A percentile compares a stretch with the other conserved stretches of the same genome.
Evolutionary conservation across 164 flowering plant genomes (phyloP).

Genomic region (Sedum album): DNA sequence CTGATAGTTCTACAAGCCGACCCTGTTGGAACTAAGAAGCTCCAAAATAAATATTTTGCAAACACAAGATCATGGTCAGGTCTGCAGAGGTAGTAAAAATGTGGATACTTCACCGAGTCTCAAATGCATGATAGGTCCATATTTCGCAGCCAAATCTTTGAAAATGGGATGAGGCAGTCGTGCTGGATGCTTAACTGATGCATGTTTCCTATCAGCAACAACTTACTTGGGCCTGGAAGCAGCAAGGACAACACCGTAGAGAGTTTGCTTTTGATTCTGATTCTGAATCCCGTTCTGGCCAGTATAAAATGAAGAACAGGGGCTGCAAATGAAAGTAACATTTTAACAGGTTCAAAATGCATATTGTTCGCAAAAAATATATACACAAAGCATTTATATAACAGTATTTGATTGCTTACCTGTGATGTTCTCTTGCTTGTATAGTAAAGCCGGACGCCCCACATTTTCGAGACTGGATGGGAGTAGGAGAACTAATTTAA

Average conservation of each 20-base stretch:
- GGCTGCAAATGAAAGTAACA: not conserved
- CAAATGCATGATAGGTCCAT: slow-evolving; percentile 22
- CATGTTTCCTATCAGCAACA: slow-evolving; percentile 20
- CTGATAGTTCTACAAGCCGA: slow-evolving; percentile 12
- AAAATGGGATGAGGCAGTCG: slow-evolving; percentile 16
- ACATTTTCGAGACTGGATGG: not conserved
- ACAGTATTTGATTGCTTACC: not conserved
- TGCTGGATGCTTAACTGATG: slow-evolving; percentile 12
- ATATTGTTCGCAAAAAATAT: not conserved
- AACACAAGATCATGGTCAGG: slow-evolving; percentile 14
- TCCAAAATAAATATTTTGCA: slow-evolving; percentile 18
- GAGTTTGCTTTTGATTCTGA: not conserved
- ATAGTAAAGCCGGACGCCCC: not conserved
- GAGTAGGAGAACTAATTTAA: not conserved
- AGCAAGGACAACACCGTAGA: not conserved
- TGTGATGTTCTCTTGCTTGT: not conserved
- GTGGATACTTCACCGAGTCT: slow-evolving; percentile 18
- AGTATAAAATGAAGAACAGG: not conserved
- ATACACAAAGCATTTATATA: not conserved
- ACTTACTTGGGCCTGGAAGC: slow-evolving; percentile 4
- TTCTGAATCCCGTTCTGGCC: not conserved
- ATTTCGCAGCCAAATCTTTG: slow-evolving; percentile 14
- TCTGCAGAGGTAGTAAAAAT: slow-evolving; percentile 20
- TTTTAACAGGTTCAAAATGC: not conserved
- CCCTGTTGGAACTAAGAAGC: slow-evolving; percentile 18